Evolutionary conservation across 768 basidiomycete species (phyloP), one percentile per base, ranked within the genome.

Genomic region (Lactarius deliciosus): DNA sequence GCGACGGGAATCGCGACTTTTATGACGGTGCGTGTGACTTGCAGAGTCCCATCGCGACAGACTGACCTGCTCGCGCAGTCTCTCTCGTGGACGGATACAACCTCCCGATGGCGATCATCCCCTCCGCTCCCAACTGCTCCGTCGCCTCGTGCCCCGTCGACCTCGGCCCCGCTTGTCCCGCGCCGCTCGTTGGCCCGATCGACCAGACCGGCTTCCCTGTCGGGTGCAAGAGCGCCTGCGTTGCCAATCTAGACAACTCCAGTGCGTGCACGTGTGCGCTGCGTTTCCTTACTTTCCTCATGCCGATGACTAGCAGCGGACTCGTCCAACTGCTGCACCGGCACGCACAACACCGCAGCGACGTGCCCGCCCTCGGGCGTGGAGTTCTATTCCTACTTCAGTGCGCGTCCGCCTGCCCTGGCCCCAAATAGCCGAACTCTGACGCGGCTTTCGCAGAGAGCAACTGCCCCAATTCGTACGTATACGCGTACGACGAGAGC

Each of bases 141-240:
- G 50, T 68, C 20, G 74, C 75, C 7, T 71, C 65, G 53, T 71
- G 75, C 63, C 65, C 72, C n/a, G 56, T 68, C 25, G 75, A 75
- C 61, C 67, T 75, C 7, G 69, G 68, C 32, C 16, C 61, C 43
- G 38, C 70, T 83, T 85, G 85, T 72, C 86, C 87, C 25, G 58
- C 75, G 4, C 74, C 76, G 5, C 78, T 88, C 54, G 78, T 79
- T 57, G 85, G 85, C 7, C 86, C 87, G 2, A 79, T 74, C 64
- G 82, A 86, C 70, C 75, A 81, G 1, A 76, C 74, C n/a, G 86
- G 85, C 18, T 81, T 79, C 72, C 79, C 82, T 1, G 81, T 86
- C 9, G 87, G 87, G 2, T 89, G 87, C 76, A 82, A 81, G 71
- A 85, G 82, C 60, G 86, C 87, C 40, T 89, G 87, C 69, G 65